Evolutionary conservation across 192 early-diverging fungal genomes (phyloP).

Genomic region (Dimargaris cristalligena): DNA sequence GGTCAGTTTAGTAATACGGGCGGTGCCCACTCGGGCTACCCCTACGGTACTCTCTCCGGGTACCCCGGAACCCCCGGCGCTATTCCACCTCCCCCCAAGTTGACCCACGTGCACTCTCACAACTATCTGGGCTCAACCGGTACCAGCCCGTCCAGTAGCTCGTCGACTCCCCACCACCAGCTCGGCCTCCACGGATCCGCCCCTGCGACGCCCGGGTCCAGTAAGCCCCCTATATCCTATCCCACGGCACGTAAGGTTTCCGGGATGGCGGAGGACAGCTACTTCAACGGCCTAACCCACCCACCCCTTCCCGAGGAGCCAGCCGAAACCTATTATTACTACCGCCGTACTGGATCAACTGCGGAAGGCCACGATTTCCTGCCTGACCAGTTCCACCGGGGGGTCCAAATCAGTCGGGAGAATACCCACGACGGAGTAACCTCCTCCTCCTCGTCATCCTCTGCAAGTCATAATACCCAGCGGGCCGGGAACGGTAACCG

Average conservation of each 20-base stretch:
- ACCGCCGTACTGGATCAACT: not conserved
- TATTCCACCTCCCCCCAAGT: not conserved
- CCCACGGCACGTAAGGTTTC: not conserved
- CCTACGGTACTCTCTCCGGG: not conserved
- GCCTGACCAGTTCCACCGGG: not conserved
- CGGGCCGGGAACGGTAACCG: not conserved
- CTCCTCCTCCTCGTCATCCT: too few species aligned
- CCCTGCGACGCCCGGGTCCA: not conserved
- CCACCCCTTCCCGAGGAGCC: not conserved
- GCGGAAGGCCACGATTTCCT: not conserved
- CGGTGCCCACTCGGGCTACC: not conserved
- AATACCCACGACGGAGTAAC: not conserved
- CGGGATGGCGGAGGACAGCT: not conserved
- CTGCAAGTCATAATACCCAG: too few species aligned
- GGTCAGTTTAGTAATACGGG: constrained; percentile 1
- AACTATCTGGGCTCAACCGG: not conserved
- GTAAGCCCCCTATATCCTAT: not conserved
- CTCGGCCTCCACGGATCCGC: not conserved
- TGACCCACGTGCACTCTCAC: constrained; percentile 1
- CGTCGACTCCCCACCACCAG: constrained; percentile 4
- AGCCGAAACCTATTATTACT: constrained; percentile 7
- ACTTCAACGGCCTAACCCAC: not conserved
- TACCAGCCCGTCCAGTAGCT: not conserved
- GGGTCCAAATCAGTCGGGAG: constrained; percentile 1
- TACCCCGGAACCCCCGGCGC: not conserved